Evolutionary conservation across 805 yeast species (phyloP).

Genomic region (Zygosaccharomyces gambellarensis): DNA sequence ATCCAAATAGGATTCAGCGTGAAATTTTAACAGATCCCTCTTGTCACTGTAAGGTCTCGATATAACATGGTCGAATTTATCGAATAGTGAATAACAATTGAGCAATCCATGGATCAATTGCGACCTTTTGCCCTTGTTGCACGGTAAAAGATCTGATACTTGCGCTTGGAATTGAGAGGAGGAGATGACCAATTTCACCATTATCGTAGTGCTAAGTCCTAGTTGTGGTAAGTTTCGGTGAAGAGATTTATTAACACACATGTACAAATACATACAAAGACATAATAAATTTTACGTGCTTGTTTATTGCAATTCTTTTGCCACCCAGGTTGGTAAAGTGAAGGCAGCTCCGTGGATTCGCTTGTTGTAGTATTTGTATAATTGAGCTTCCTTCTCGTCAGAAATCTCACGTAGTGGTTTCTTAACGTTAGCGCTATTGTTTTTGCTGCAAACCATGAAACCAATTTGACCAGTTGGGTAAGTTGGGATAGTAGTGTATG

Average conservation of each 20-base stretch:
- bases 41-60: constrained; percentile 18
- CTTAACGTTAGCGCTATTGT: constrained; percentile 55
- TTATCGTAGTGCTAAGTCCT: not conserved
- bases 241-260: not conserved
- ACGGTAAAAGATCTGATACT: constrained; percentile 32
- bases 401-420: constrained; percentile 64
- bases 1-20: constrained; percentile 42
- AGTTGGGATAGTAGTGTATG: constrained; percentile 90
- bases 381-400: constrained; percentile 54
- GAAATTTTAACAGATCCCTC: constrained; percentile 46
- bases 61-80: constrained; percentile 23
- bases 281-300: not conserved
- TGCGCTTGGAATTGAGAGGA: constrained; percentile 30
- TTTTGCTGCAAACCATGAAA: constrained; percentile 93
- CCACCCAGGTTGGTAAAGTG: constrained; percentile 89
- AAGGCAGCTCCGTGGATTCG: constrained; percentile 84
- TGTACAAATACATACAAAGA: not conserved
- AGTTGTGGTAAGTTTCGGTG: not conserved
- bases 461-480: constrained; percentile 97
- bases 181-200: constrained; percentile 24
- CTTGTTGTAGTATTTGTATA: constrained; percentile 78
- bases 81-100: constrained; percentile 20
- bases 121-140: constrained; percentile 27
- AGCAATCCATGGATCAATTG: constrained; percentile 25
- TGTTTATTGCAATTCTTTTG: constrained; percentile 40